phyloP scores from a whole-genome alignment of 2,329 filamentous ascomycete species.

The Stemphylium lycopersici region DNA sequence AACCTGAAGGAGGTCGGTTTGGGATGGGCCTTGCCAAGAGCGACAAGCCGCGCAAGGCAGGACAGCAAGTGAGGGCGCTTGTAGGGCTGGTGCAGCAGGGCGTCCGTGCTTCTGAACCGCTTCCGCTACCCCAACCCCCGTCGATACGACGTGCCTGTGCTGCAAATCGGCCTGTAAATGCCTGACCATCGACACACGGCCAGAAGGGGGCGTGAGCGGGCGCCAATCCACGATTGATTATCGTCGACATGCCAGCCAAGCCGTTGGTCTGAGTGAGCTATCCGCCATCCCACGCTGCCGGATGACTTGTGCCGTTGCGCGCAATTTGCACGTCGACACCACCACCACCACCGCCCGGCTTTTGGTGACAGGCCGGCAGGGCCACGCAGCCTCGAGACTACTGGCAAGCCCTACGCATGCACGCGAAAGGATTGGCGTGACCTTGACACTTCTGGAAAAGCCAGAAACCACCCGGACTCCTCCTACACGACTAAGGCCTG shows the following conservation, averaged over 20 bases:
- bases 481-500: constrained; percentile 35
- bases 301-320: constrained; percentile 16
- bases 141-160: background rate
- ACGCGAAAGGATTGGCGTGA: constrained; percentile 10
- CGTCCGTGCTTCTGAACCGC: constrained; percentile 8
- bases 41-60: background rate
- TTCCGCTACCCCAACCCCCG: constrained; percentile 18
- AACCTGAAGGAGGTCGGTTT: no score
- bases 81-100: constrained; percentile 28
- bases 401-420: constrained; percentile 13
- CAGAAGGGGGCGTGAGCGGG: constrained; percentile 26
- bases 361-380: background rate
- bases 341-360: background rate
- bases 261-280: constrained; percentile 29
- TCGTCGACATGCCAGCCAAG: constrained; percentile 14
- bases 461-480: constrained; percentile 1
- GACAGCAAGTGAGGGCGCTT: constrained; percentile 4
- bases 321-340: background rate
- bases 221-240: constrained; percentile 25
- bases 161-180: background rate
- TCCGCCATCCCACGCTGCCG: constrained; percentile 21
- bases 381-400: constrained; percentile 4
- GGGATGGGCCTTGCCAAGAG: no score
- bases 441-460: constrained; percentile 12
- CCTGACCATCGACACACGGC: constrained; percentile 6